Percentiles rank a stretch among this genome's conserved stretches.
phyloP scores from a whole-genome alignment of 805 yeast species.

The Saccharomycopsis selenospora region DNA sequence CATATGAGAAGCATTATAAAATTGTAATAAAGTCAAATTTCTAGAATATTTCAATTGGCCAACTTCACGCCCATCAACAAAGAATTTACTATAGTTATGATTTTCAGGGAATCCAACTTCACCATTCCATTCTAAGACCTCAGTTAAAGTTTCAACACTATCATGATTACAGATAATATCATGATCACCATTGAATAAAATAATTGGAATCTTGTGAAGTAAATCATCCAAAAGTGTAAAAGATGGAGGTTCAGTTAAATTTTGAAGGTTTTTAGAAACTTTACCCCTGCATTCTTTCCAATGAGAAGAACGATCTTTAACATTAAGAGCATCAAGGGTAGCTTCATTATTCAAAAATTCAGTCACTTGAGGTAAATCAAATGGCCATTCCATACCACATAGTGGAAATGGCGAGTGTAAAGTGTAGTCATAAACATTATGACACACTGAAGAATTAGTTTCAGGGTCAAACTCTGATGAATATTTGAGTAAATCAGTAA shows the following conservation, averaged over 20 bases:
- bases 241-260: constrained; percentile 40
- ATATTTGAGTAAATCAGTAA: not conserved
- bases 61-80: constrained; percentile 33
- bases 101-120: constrained; percentile 29
- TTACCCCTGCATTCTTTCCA: constrained; percentile 59
- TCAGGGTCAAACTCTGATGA: not conserved
- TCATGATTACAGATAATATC: constrained; percentile 66
- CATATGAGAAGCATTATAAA: constrained; percentile 84
- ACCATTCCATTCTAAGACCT: constrained; percentile 41
- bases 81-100: constrained; percentile 36
- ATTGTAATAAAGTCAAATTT: constrained; percentile 68
- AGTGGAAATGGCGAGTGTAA: constrained; percentile 52
- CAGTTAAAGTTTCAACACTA: constrained; percentile 55
- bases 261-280: constrained; percentile 40
- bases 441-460: not conserved
- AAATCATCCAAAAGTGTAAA: constrained; percentile 48
- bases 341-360: constrained; percentile 41
- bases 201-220: constrained; percentile 41
- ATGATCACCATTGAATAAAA: constrained; percentile 62
- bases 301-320: constrained; percentile 26
- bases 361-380: constrained; percentile 39
- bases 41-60: constrained; percentile 49
- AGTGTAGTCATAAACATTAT: constrained; percentile 63
- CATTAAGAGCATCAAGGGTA: constrained; percentile 47
- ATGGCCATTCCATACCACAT: constrained; percentile 77